Conservation (phyloP, 108 stramenopile genomes). For the Fragilaria crotonensis region DNA sequence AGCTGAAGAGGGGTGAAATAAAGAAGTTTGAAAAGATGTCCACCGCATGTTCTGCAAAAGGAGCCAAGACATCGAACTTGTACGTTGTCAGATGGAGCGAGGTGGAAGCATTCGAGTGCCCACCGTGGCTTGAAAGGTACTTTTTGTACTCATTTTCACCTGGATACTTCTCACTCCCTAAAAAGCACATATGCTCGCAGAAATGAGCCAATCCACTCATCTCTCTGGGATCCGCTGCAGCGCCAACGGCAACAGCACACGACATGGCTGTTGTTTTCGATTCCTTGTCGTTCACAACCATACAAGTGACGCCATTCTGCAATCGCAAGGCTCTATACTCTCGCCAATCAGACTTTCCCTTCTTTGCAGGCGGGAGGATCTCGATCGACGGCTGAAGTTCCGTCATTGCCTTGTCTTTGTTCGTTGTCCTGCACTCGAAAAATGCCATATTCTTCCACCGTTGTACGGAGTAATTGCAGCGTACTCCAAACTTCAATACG, state of each 20-base stretch:
- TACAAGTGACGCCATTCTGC: slow-evolving; percentile 36
- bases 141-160: slow-evolving; percentile 80
- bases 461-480: no score
- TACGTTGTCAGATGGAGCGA: slow-evolving; percentile 74
- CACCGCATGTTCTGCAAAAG: slow-evolving; percentile 59
- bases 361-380: slow-evolving; percentile 34
- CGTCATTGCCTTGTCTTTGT: no score
- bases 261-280: slow-evolving; percentile 74
- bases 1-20: slow-evolving; percentile 64
- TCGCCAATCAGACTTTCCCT: slow-evolving; percentile 73
- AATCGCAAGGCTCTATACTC: slow-evolving; percentile 53
- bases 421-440: no score
- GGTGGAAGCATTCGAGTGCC: slow-evolving; percentile 81
- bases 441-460: no score
- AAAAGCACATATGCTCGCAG: slow-evolving; percentile 87
- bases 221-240: slow-evolving; percentile 60
- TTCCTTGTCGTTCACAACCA: slow-evolving; percentile 64
- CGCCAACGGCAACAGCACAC: slow-evolving; percentile 57
- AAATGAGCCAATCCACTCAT: slow-evolving; percentile 86
- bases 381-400: not conserved
- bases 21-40: slow-evolving; percentile 85
- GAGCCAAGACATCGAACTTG: slow-evolving; percentile 79
- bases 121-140: slow-evolving; percentile 65
- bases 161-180: slow-evolving; percentile 71
- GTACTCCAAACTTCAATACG: no score